Evolutionary conservation across 2,329 filamentous ascomycete species (phyloP).

Genomic region (Fusarium secorum): DNA sequence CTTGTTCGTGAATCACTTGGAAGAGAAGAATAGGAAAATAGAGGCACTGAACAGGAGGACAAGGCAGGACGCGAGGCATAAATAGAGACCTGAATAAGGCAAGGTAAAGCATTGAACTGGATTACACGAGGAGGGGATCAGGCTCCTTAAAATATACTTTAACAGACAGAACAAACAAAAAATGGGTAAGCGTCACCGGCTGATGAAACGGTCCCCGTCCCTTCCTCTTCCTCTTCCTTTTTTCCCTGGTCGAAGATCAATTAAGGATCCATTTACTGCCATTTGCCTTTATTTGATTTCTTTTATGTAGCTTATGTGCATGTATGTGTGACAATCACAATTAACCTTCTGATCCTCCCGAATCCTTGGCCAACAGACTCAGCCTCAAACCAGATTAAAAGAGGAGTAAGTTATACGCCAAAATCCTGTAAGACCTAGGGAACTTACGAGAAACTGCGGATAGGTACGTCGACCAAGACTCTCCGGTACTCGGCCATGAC

Average conservation of each 20-base stretch:
- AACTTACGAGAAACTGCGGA: neutral
- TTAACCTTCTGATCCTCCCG: conserved; percentile 6
- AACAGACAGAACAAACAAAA: conserved; percentile 11
- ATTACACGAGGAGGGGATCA: neutral
- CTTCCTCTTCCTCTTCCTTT: neutral
- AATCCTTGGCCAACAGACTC: neutral
- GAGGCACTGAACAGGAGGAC: neutral
- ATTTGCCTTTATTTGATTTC: neutral
- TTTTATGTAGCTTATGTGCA: neutral
- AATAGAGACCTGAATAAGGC: neutral
- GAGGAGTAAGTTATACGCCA: neutral
- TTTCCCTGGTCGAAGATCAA: conserved; percentile 15
- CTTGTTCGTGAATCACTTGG: conserved; percentile 12
- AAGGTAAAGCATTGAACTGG: neutral
- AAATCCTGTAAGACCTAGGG: neutral
- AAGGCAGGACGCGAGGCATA: neutral
- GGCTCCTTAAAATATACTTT: conserved; percentile 12
- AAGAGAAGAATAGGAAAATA: neutral
- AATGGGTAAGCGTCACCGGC: conserved; percentile 16
- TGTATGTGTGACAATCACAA: conserved; percentile 20
- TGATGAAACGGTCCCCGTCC: conserved; percentile 16
- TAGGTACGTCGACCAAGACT: neutral
- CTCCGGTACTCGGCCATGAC: neutral
- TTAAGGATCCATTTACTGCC: neutral
- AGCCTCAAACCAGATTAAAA: neutral